Evolutionary conservation across 345 rosid genomes (phyloP), one percentile per base, ranked within the genome.

Genomic region (Camelina sativa): DNA sequence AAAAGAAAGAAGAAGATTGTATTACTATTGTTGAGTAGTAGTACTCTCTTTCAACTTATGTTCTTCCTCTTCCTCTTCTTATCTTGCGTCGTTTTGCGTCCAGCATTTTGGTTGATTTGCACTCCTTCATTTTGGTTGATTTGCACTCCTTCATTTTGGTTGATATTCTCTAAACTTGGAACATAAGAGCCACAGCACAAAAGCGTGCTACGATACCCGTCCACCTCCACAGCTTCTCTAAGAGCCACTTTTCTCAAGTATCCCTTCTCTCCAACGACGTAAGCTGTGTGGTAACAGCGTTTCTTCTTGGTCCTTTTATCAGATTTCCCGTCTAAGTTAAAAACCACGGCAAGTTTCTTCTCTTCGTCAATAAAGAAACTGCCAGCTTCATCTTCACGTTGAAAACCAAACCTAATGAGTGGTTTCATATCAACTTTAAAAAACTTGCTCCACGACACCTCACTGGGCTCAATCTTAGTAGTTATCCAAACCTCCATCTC

Each of bases 91-190:
- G 12, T 9, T 51, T 51, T 51, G 20, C 13, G 55, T 51, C 28
- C 7, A 51, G 7, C 28, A 51, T 50, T 50, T 17, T 17, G 11
- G 23, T 48, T 48, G 53, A 3, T 17, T 0, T 17, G 2, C 1
- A 17, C 4, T 7, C 19, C 32, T 10, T 25, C 15, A 52, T 4
- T 11, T 57, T 57, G 41, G 22, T 57, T 57, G 62, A 57, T 57
- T 3, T 48, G 5, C 4, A 17, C 4, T 7, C 19, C n/a, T 10
- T 25, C 15, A 52, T 4, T 11, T 57, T 57, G 41, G 22, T 57
- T 57, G 62, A 57, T 57, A 10, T 57, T 38, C 23, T 3, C 44
- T 11, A 17, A n/a, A 35, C 64, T 59, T 11, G 64, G 64, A 17
- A 11, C 64, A 59, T 17, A 34, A 59, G 64, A 19, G 46, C 46